A percentile compares a stretch with the other conserved stretches of the same genome.
phyloP scores from a whole-genome alignment of 1,139 yeast species.

The Hansenula sp. region DNA sequence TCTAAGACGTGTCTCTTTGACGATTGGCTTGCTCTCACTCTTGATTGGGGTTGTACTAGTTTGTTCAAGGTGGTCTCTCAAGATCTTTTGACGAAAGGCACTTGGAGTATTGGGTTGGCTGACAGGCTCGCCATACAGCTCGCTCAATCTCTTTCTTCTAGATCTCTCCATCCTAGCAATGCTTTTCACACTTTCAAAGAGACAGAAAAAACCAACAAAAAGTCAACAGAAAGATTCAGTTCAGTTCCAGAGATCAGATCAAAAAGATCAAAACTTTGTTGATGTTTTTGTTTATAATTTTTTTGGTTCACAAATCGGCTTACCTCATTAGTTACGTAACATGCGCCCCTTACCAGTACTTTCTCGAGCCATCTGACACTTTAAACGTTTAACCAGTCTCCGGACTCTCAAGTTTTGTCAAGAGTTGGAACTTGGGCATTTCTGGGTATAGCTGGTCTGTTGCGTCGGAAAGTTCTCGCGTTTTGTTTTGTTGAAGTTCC shows the following conservation, averaged over 20 bases:
- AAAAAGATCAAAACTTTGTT: neutral
- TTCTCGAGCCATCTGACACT: too few relatives aligned
- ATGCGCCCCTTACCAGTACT: too few relatives aligned
- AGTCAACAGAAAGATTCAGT: neutral
- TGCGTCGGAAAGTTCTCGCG: too few relatives aligned
- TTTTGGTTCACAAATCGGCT: neutral
- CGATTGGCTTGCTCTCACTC: neutral
- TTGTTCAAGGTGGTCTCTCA: conserved; percentile 1
- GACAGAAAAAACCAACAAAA: neutral
- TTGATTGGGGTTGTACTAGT: neutral
- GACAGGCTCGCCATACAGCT: conserved; percentile 18
- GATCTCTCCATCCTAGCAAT: conserved; percentile 22
- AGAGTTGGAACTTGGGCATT: too few relatives aligned
- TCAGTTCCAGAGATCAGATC: neutral
- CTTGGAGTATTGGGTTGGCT: conserved; percentile 13
- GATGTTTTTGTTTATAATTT: neutral
- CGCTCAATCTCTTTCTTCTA: conserved; percentile 24
- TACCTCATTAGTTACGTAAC: neutral
- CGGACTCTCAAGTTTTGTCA: too few relatives aligned
- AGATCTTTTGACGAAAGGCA: conserved; percentile 13
- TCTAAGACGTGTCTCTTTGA: neutral
- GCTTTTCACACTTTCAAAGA: too few relatives aligned
- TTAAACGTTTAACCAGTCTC: too few relatives aligned
- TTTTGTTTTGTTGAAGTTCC: too few relatives aligned
- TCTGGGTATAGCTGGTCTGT: too few relatives aligned